These are phyloP conservation scores for Cadophora sp. DNA, from an alignment of 2,329 filamentous ascomycete genomes.

Conservation along the genomic window DNA sequence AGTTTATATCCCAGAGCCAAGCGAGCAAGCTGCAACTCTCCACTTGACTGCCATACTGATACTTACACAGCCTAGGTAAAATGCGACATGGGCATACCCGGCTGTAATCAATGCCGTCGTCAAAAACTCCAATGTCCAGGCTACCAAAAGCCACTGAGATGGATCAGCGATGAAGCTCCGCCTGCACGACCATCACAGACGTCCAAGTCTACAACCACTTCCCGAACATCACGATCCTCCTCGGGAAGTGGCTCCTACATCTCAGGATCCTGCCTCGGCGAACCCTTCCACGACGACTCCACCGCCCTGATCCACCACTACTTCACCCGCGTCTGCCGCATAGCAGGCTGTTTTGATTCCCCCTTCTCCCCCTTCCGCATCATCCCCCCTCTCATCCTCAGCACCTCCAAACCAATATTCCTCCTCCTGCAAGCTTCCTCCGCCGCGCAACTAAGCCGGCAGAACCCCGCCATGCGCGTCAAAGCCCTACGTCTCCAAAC, in stretches of 20 bases:
- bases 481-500: background rate
- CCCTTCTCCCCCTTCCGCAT: background rate
- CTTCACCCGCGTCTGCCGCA: constrained; percentile 3
- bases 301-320: constrained; percentile 4
- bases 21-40: background rate
- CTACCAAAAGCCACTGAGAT: constrained; percentile 12
- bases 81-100: background rate
- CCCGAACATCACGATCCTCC: background rate
- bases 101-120: constrained; percentile 1
- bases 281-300: background rate
- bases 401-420: background rate
- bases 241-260: background rate
- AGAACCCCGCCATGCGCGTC: background rate
- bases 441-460: background rate
- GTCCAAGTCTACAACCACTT: background rate
- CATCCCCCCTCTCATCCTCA: background rate
- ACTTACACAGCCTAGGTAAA: background rate
- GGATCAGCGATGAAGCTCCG: background rate
- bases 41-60: background rate
- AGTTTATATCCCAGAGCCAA: background rate
- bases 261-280: background rate
- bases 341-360: constrained; percentile 4
- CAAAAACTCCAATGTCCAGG: constrained; percentile 4
- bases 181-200: background rate
- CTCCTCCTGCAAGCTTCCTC: background rate